Evolutionary conservation across 1,284 basidiomycete genomes (phyloP), one percentile per base, ranked within the genome.

Genomic region (Rhodofomes roseus): DNA sequence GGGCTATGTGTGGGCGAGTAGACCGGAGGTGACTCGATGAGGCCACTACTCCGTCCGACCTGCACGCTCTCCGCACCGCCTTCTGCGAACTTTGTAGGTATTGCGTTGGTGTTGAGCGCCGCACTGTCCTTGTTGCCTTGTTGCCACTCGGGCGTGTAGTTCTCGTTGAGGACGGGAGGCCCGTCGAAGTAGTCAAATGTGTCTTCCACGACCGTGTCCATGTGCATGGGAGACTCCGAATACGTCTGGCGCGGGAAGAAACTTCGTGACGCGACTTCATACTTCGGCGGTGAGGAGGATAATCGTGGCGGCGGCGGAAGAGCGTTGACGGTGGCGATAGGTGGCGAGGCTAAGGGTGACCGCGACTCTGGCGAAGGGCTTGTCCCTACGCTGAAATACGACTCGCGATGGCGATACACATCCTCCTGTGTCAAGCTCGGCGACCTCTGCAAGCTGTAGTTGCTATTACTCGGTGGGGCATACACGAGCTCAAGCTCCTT

Each of bases 401-500:
- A 70, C 59, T 75, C 74, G 36, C 69, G 70, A 36, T 71, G 70
- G 54, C 73, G 72, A 59, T 74, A 73, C 20, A 71, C 68, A 53
- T 66, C 67, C 44, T 73, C 65, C 12, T 61, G 59, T 37, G 64
- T 68, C 14, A 70, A 57, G 29, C 56, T 67, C 14, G 70, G 67
- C 18, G 69, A 71, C 58, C 62, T 62, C 2, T 70, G 65, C 2
- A 69, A 60, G 62, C 72, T 70, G 67, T 85, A 86, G 48, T 79
- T 77, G 64, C 75, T 77, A 57, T 77, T 75, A 27, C 78, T 72
- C 20, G 87, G 83, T 0, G 91, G 91, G 22, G 86, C 84, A 70
- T 94, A 95, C 3, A 93, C 87, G 62, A 93, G 81, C 62, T 84
- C 83, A 53, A 85, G 81, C 5, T 73, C 68, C 58, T 69, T 68